These are phyloP conservation scores for Fagopyrum homotropicum DNA, from an alignment of 148 eudicot genomes.

Conservation along the genomic window DNA sequence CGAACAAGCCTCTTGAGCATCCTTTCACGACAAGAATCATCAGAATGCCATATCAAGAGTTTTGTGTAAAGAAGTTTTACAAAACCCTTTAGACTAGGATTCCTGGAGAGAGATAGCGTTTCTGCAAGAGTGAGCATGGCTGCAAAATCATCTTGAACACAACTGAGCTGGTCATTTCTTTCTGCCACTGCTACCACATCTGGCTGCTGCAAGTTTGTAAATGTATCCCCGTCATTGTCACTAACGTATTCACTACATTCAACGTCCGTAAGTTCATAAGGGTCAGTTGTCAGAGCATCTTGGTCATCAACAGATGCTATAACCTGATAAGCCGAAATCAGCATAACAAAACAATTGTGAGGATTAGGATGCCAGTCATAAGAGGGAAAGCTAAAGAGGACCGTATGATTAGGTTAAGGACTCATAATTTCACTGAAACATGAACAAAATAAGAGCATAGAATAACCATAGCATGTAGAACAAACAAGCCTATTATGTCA, in stretches of 20 bases:
- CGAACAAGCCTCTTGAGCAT: constrained; percentile 83
- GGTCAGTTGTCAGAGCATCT: constrained; percentile 93
- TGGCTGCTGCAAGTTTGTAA: constrained; percentile 75
- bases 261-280: constrained; percentile 91
- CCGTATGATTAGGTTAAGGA: too few relatives aligned
- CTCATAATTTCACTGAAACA: background rate
- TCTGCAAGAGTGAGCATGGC: constrained; percentile 81
- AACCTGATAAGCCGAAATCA: constrained; percentile 36
- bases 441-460: background rate
- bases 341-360: too few relatives aligned
- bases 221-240: constrained; percentile 94
- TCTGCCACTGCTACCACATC: constrained; percentile 59
- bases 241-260: constrained; percentile 93
- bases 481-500: too few relatives aligned
- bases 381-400: background rate
- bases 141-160: constrained; percentile 70
- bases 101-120: constrained; percentile 71
- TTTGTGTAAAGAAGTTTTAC: constrained; percentile 77
- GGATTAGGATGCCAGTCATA: background rate
- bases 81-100: constrained; percentile 57
- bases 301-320: constrained; percentile 98
- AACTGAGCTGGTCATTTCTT: constrained; percentile 46
- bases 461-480: too few relatives aligned
- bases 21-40: constrained; percentile 70
- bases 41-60: constrained; percentile 84